A percentile compares a stretch with the other conserved stretches of the same genome.
Conservation (phyloP, 495 filamentous ascomycete genomes). For the Hypoxylon rickii region DNA sequence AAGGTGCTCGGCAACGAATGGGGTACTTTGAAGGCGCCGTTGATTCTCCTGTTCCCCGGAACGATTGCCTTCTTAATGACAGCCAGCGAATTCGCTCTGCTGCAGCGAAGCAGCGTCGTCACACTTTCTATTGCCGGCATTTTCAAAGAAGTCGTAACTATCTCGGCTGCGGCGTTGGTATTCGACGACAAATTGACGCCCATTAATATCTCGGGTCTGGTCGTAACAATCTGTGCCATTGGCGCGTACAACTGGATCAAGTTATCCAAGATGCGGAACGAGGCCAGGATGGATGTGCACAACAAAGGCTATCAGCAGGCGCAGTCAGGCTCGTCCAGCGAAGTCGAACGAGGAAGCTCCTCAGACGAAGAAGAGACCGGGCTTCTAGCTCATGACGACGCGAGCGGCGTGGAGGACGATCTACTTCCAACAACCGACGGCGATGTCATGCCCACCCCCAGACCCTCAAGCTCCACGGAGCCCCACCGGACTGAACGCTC, state of each 20-base stretch:
- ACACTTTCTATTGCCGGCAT: slow-evolving; percentile 96
- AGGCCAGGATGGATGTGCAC: slow-evolving; percentile 60
- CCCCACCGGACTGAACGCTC: slow-evolving; percentile 34
- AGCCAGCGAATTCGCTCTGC: slow-evolving; percentile 89
- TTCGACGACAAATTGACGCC: slow-evolving; percentile 89
- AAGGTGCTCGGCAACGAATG: slow-evolving; percentile 63
- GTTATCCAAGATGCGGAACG: slow-evolving; percentile 81
- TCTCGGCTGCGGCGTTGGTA: slow-evolving; percentile 82
- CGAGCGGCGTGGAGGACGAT: slow-evolving; percentile 36
- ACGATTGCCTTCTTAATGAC: slow-evolving; percentile 96
- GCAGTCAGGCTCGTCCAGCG: slow-evolving; percentile 34
- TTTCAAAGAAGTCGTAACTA: slow-evolving; percentile 98
- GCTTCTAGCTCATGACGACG: slow-evolving; percentile 39
- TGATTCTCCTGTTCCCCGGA: slow-evolving; percentile 86
- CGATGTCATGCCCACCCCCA: slow-evolving; percentile 38
- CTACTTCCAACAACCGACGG: slow-evolving; percentile 37
- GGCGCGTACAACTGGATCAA: slow-evolving; percentile 94
- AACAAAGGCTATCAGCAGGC: slow-evolving; percentile 30
- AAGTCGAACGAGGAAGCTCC: slow-evolving; percentile 28
- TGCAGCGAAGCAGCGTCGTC: slow-evolving; percentile 94
- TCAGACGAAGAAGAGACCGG: slow-evolving; percentile 39
- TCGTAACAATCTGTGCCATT: slow-evolving; percentile 89
- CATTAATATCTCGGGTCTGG: slow-evolving; percentile 83
- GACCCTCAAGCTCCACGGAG: slow-evolving; percentile 29
- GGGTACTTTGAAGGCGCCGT: slow-evolving; percentile 60